Conservation (phyloP, 352 stramenopile genomes). For the Peronospora destructor region DNA sequence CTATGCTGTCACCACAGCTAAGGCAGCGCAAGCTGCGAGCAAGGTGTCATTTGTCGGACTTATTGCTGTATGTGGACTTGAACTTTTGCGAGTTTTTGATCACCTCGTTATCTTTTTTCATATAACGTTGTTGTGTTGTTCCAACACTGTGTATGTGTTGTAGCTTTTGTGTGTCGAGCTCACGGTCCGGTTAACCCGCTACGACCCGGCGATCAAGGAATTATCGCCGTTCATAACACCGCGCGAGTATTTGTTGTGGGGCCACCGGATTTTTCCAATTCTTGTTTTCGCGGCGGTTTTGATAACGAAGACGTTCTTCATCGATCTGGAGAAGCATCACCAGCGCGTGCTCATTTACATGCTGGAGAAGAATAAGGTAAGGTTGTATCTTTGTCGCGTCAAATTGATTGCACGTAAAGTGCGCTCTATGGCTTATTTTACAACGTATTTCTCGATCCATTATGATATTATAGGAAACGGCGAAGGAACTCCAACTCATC, state of each 20-base stretch:
- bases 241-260: slow-evolving; percentile 51
- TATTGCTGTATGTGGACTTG: slow-evolving; percentile 30
- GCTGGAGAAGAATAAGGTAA: slow-evolving; percentile 46
- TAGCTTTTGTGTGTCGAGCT: slow-evolving; percentile 54
- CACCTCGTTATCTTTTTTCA: background rate
- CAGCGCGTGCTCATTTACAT: slow-evolving; percentile 39
- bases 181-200: slow-evolving; percentile 42
- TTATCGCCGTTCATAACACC: slow-evolving; percentile 47
- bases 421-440: background rate
- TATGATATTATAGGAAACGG: background rate
- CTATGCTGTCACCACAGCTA: slow-evolving; percentile 43
- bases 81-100: background rate
- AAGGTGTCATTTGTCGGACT: slow-evolving; percentile 42
- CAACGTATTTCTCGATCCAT: background rate
- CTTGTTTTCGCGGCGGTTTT: slow-evolving; percentile 34
- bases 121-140: background rate
- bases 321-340: slow-evolving; percentile 59
- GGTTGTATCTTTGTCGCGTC: slow-evolving; percentile 2
- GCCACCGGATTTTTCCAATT: slow-evolving; percentile 48
- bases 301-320: slow-evolving; percentile 48
- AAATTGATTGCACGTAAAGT: background rate
- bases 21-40: slow-evolving; percentile 33
- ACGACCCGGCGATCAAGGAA: slow-evolving; percentile 43
- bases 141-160: background rate
- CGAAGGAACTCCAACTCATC: background rate